These are phyloP conservation scores for Nelumbo lutea DNA, from an alignment of 164 flowering plant species.

Conservation along the genomic window DNA sequence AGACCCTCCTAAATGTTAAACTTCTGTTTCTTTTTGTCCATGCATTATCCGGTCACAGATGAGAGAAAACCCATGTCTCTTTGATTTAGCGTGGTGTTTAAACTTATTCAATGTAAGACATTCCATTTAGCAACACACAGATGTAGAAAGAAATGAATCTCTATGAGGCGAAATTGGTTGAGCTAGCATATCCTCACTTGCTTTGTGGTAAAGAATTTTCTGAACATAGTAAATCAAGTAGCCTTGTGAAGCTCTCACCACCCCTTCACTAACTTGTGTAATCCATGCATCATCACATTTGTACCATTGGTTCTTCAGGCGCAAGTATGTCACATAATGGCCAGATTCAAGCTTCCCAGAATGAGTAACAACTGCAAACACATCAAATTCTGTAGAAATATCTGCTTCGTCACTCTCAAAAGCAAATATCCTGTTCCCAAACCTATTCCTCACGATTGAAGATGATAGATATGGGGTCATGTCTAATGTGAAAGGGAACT, in stretches of 20 bases:
- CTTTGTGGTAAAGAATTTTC: conserved; percentile 32
- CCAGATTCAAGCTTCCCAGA: conserved; percentile 65
- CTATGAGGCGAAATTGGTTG: conserved; percentile 35
- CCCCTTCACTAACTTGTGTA: conserved; percentile 47
- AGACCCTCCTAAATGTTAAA: not conserved
- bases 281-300: conserved; percentile 79
- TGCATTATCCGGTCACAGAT: not conserved
- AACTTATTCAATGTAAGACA: not conserved
- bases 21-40: not conserved
- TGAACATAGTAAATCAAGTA: conserved; percentile 63
- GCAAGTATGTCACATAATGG: conserved; percentile 59
- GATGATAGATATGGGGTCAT: conserved; percentile 64
- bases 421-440: conserved; percentile 54
- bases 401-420: conserved; percentile 55
- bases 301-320: conserved; percentile 56
- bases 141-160: conserved; percentile 37
- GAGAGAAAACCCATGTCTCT: not conserved
- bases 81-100: not conserved
- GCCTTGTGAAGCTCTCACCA: conserved; percentile 55
- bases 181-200: conserved; percentile 44
- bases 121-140: conserved; percentile 47
- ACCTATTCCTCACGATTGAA: conserved; percentile 50
- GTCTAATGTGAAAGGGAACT: conserved; percentile 60
- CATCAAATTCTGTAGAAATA: conserved; percentile 48
- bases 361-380: conserved; percentile 63